phyloP scores from a whole-genome alignment of 1,284 basidiomycete genomes.

The Anthracocystis walkeri region DNA sequence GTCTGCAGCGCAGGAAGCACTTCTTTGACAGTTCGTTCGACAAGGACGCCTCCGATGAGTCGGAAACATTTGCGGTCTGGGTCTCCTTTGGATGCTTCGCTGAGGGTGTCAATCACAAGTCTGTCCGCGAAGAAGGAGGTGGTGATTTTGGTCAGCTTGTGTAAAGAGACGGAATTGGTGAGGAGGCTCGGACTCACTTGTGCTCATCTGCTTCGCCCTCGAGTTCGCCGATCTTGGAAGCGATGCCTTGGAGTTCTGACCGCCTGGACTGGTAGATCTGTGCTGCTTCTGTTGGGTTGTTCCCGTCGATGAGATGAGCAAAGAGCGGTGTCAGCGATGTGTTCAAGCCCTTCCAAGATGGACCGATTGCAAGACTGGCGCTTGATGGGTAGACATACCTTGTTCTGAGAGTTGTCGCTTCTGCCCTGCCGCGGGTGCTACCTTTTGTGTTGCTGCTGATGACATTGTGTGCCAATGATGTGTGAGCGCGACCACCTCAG shows the following conservation, averaged over 20 bases:
- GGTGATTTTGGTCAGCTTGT: not conserved
- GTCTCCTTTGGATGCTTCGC: constrained; percentile 74
- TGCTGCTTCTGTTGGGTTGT: constrained; percentile 46
- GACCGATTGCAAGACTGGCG: no score
- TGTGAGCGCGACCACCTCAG: not conserved
- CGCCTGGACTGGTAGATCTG: constrained; percentile 56
- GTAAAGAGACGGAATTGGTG: not conserved
- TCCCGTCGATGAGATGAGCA: not conserved
- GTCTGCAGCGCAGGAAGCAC: constrained; percentile 80
- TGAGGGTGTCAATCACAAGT: constrained; percentile 87
- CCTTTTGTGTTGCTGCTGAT: constrained; percentile 35
- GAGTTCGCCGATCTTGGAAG: constrained; percentile 67
- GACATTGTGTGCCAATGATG: constrained; percentile 14
- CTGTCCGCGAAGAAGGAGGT: constrained; percentile 72
- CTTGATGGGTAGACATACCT: constrained; percentile 14
- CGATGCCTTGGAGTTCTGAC: constrained; percentile 65
- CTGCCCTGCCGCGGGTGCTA: constrained; percentile 23
- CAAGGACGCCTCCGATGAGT: constrained; percentile 92
- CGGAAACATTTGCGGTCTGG: constrained; percentile 95
- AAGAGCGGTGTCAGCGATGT: not conserved
- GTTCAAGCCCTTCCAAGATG: no score
- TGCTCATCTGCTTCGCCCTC: constrained; percentile 68
- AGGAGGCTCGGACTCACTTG: constrained; percentile 49
- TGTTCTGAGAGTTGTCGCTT: constrained; percentile 48
- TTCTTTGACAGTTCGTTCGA: constrained; percentile 94